Base-by-base conservation (phyloP, 2,329 filamentous ascomycete species). In the Penicillium sp. region DNA sequence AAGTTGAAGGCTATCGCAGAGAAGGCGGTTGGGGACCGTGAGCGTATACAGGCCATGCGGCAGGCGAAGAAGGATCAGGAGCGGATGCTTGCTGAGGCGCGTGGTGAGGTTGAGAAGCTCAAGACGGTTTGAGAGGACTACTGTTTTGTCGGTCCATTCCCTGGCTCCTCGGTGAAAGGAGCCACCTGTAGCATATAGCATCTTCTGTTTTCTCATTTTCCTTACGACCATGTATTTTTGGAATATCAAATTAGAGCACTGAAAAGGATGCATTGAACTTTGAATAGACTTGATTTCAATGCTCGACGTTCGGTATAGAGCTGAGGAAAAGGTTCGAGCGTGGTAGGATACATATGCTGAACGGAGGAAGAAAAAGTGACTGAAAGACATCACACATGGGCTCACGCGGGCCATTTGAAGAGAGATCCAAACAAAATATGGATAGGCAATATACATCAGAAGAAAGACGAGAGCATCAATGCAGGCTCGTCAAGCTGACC, bases 1-100 rank as follows among this genome's bases (percentile, higher is more conserved):
- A 65, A 70, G 52, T 59, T 73, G 46, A 66, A 69, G 24, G 62
- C 67, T 52, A 65, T 74, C 60, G 60, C 63, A 18, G 61, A 62
- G 42, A 65, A 69, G 58, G 66, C 71, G 38, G 68, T 70, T n/a
- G 59, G 66, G 48, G 76, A 78, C 62, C 65, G 72, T 29, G 54
- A 65, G 54, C 66, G 70, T 21, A 69, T 76, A 44, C 63, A 63
- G 16, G 64, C 49, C 39, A 73, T 73, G 49, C 68, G 74, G 10
- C 74, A 77, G 60, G 69, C 68, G 31, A 74, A 74, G 64, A 72
- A 73, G 64, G 75, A 76, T 52, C 71, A 77, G 61, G 72, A 76
- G 63, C 67, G 68, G 33, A 72, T 77, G 64, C 58, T 78, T 58
- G 66, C 71, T 56, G 73, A 72, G 54, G 75, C 76, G 23, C 69